These are phyloP conservation scores for Rhodotorula sp. DNA, from an alignment of 1,284 basidiomycete species.

Conservation along the genomic window DNA sequence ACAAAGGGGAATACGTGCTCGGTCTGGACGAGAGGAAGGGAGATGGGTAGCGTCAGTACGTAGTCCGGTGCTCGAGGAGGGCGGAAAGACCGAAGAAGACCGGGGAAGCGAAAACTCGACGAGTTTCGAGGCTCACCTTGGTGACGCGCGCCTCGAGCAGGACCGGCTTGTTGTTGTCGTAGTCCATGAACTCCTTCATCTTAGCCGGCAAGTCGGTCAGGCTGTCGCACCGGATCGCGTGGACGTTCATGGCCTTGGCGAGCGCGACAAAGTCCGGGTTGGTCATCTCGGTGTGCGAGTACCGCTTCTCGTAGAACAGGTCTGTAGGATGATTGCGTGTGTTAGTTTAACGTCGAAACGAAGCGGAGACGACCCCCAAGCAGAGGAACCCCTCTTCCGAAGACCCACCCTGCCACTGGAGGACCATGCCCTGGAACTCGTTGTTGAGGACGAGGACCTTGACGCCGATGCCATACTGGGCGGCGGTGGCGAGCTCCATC, in stretches of 20 bases:
- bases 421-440: conserved; percentile 97
- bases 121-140: conserved; percentile 46
- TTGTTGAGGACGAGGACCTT: conserved; percentile 67
- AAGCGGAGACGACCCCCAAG: not conserved
- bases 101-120: not conserved
- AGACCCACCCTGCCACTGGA: conserved; percentile 93
- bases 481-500: conserved; percentile 94
- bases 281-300: conserved; percentile 89
- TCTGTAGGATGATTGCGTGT: conserved; percentile 54
- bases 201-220: conserved; percentile 78
- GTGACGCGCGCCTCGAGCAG: conserved; percentile 87
- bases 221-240: conserved; percentile 74
- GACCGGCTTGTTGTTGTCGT: conserved; percentile 79
- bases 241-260: conserved; percentile 84
- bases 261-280: conserved; percentile 92
- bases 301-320: conserved; percentile 90
- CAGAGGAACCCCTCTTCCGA: too few species aligned
- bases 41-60: too few species aligned
- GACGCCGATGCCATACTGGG: conserved; percentile 87
- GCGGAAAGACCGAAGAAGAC: not conserved
- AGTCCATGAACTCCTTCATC: conserved; percentile 99
- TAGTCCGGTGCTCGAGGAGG: not conserved
- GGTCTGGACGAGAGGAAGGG: too few species aligned
- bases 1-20: too few species aligned
- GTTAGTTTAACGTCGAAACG: not conserved